A percentile compares a stretch with the other conserved stretches of the same genome.
These are phyloP conservation scores for Pyrenophora seminiperda DNA, from an alignment of 2,329 filamentous ascomycete species.

Conservation along the genomic window DNA sequence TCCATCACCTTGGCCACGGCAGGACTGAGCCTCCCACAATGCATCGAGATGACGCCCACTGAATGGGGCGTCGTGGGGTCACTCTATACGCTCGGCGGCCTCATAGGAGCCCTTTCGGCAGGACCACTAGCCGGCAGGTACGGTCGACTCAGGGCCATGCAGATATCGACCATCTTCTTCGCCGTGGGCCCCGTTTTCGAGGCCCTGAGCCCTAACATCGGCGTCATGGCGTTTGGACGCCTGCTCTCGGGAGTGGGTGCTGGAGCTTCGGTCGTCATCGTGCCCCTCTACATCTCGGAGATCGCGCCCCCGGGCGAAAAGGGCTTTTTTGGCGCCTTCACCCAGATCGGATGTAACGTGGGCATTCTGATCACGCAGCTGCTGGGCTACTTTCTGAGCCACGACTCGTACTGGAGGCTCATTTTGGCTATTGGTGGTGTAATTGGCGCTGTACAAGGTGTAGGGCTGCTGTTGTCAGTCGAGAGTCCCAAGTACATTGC, in stretches of 20 bases:
- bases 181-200: constrained; percentile 76
- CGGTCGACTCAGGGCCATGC: constrained; percentile 78
- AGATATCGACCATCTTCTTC: constrained; percentile 76
- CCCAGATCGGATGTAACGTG: constrained; percentile 90
- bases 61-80: constrained; percentile 87
- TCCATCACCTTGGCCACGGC: constrained; percentile 51
- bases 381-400: constrained; percentile 85
- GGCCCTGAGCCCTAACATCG: constrained; percentile 70
- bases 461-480: constrained; percentile 72
- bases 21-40: constrained; percentile 65
- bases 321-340: constrained; percentile 81
- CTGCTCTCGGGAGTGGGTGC: constrained; percentile 82
- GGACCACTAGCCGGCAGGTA: constrained; percentile 78
- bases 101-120: constrained; percentile 78
- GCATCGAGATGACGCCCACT: constrained; percentile 83
- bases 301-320: constrained; percentile 72
- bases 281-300: constrained; percentile 82
- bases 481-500: constrained; percentile 91
- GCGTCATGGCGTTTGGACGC: constrained; percentile 72
- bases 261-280: constrained; percentile 87
- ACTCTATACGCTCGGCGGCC: constrained; percentile 86
- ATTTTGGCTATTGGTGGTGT: constrained; percentile 76
- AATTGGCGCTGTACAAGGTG: constrained; percentile 69
- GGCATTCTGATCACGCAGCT: constrained; percentile 85
- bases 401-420: constrained; percentile 78